Conservation (phyloP, 768 basidiomycete genomes). For the Pleurotus citrinopileatus region DNA sequence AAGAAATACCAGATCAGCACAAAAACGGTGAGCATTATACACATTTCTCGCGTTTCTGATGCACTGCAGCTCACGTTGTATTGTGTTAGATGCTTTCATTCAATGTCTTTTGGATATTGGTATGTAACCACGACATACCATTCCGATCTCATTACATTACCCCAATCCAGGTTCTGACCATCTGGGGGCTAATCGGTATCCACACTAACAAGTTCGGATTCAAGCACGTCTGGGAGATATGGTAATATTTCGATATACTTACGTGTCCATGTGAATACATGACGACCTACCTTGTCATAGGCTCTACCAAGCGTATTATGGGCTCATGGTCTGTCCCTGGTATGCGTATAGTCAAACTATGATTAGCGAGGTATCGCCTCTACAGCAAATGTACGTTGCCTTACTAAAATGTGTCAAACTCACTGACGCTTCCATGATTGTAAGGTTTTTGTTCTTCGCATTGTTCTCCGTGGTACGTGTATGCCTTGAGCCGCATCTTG, state of each 20-base stretch:
- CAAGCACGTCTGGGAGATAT: constrained; percentile 82
- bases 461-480: constrained; percentile 60
- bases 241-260: constrained; percentile 40
- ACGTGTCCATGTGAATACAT: too few relatives aligned
- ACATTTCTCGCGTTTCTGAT: neutral
- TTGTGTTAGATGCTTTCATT: constrained; percentile 62
- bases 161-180: constrained; percentile 47
- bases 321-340: constrained; percentile 75
- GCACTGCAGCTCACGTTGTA: too few relatives aligned
- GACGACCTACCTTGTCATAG: too few relatives aligned
- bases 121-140: too few relatives aligned
- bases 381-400: constrained; percentile 61
- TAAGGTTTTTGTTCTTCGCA: constrained; percentile 77
- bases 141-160: neutral
- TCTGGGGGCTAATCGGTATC: constrained; percentile 79
- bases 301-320: constrained; percentile 70
- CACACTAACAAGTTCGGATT: constrained; percentile 74
- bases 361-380: constrained; percentile 76
- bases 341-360: constrained; percentile 82
- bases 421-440: too few relatives aligned
- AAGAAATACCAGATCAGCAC: constrained; percentile 62
- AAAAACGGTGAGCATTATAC: constrained; percentile 44
- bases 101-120: constrained; percentile 72
- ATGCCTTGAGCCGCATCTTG: neutral
- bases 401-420: too few relatives aligned